These are phyloP conservation scores for Penicillium sp. DNA, from an alignment of 2,329 filamentous ascomycete genomes.

Conservation along the genomic window DNA sequence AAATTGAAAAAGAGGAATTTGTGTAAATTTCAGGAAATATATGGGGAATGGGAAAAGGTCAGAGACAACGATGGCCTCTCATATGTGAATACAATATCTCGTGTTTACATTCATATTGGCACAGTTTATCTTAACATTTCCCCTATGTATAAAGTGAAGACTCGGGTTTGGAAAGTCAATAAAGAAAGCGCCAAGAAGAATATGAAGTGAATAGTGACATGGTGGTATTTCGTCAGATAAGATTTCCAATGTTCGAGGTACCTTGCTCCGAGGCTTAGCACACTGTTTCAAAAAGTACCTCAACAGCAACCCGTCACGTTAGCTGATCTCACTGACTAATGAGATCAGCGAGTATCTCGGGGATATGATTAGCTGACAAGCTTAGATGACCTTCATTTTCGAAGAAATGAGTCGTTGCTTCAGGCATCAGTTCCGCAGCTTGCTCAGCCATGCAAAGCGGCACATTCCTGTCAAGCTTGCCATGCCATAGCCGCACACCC, in stretches of 20 bases:
- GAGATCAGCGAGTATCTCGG: slow-evolving; percentile 1
- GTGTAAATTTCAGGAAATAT: background rate
- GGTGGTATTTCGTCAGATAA: background rate
- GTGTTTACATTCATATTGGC: no score
- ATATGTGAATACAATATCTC: no score
- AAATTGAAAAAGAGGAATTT: slow-evolving; percentile 33
- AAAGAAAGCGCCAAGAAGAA: no score
- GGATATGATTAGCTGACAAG: background rate
- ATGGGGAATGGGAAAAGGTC: no score
- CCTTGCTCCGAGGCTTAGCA: background rate
- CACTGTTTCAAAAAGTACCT: background rate
- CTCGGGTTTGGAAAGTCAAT: no score
- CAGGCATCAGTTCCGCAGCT: slow-evolving; percentile 1
- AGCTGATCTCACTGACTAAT: background rate
- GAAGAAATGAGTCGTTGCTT: background rate
- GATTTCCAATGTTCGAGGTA: no score
- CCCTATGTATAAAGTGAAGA: no score
- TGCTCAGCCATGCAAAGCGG: slow-evolving; percentile 7
- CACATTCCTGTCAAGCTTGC: slow-evolving; percentile 14
- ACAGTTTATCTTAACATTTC: no score
- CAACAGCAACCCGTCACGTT: background rate
- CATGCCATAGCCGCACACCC: slow-evolving; percentile 8
- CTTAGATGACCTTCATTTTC: slow-evolving; percentile 6
- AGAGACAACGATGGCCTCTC: no score
- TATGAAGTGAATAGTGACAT: background rate